These are phyloP conservation scores for Escallonia rubra DNA, from an alignment of 129 eudicot species.

Conservation along the genomic window DNA sequence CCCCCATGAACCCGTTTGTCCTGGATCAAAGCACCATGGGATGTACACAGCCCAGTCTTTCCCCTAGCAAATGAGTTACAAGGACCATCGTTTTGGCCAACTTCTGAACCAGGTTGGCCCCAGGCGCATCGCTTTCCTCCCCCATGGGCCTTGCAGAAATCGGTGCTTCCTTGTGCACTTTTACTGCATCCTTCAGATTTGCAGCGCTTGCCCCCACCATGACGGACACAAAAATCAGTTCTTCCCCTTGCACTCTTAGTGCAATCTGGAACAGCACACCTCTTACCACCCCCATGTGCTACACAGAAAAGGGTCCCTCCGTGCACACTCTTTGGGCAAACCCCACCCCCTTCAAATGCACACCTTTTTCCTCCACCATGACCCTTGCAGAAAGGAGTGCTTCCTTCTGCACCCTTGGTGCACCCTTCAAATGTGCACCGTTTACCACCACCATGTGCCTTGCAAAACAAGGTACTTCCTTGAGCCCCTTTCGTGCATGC, in stretches of 20 bases:
- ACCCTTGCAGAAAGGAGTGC: conserved; percentile 72
- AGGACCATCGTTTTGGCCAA: conserved; percentile 34
- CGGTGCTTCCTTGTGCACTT: conserved; percentile 77
- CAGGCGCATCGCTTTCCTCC: conserved; percentile 60
- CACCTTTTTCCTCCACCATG: conserved; percentile 85
- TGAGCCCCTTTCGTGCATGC: conserved; percentile 70
- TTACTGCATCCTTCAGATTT: conserved; percentile 54
- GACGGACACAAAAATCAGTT: conserved; percentile 64
- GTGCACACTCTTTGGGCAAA: conserved; percentile 84
- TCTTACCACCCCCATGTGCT: conserved; percentile 86
- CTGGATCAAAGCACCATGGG: conserved; percentile 60
- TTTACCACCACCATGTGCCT: conserved; percentile 84
- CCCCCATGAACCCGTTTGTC: conserved; percentile 71
- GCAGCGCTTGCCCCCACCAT: conserved; percentile 84
- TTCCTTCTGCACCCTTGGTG: conserved; percentile 78
- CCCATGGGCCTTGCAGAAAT: conserved; percentile 86
- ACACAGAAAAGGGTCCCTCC: conserved; percentile 73
- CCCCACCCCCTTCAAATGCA: conserved; percentile 48
- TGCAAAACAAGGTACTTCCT: conserved; percentile 77
- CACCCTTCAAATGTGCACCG: conserved; percentile 66
- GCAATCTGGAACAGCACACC: conserved; percentile 61
- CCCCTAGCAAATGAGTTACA: conserved; percentile 58
- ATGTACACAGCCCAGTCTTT: conserved; percentile 49
- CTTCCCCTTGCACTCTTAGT: conserved; percentile 77
- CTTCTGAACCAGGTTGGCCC: conserved; percentile 54